Evolutionary conservation across 768 basidiomycete genomes (phyloP), one percentile per base, ranked within the genome.

Genomic region (Mycena vulgaris): DNA sequence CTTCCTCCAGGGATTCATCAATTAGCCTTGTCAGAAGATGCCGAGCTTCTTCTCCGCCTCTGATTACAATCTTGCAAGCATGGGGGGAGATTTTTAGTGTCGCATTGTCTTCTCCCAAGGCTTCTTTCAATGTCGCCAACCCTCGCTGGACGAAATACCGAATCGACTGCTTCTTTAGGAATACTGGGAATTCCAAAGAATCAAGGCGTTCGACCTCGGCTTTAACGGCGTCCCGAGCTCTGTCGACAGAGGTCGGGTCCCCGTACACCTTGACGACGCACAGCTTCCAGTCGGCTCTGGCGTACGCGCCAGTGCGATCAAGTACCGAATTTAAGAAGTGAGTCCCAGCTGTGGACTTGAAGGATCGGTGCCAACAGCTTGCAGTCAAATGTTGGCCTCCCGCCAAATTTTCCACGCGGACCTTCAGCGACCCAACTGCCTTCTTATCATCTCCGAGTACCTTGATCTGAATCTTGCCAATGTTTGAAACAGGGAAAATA

Each of bases 21-120:
- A 89, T 82, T 19, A 89, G 79, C 52, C 81, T 77, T 57, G 81
- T 78, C 21, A 91, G 74, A 31, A 84, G 78, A 47, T 87, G 85
- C 10, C 85, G 82, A 1, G 86, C 89, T 33, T 89, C 86, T 62
- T 90, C 90, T 13, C 87, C 88, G 1, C 90, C 90, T 27, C 84
- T 85, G 49, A 92, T 80, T 1, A 82, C 85, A 45, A 92, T 80
- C 17, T 75, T 86, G 63, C 82, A 80, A 0, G 80, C 75, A 28
- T 71, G 72, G 0, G 83, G 76, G 0, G 79, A 67, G 27, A 86
- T 76, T 28, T 88, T 78, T 42, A 92, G 82, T 2, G 75, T 79
- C 25, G 89, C 87, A 27, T 84, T 87, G 40, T 89, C 85, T 39
- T 89, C 86, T 25, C 90, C 89, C 23, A 91, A 77, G 0, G 83